Evolutionary conservation across 305 asterid species (phyloP).

Genomic region (Withania somnifera): DNA sequence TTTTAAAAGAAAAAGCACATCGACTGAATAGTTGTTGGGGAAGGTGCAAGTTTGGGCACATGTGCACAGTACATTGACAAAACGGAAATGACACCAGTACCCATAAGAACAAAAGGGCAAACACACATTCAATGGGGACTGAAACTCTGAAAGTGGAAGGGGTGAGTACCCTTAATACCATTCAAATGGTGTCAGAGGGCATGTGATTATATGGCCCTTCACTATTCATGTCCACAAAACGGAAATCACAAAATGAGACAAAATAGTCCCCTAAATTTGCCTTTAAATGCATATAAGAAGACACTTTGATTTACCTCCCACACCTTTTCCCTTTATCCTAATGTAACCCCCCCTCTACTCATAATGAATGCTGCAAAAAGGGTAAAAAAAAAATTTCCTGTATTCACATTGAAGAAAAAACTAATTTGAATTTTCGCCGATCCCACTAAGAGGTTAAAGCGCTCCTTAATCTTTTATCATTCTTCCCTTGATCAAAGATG

Average conservation of each 20-base stretch:
- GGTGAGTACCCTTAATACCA: constrained; percentile 19
- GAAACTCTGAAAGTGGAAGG: constrained; percentile 28
- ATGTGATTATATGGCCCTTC: constrained; percentile 32
- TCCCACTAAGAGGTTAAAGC: too few relatives aligned
- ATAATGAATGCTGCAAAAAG: background rate
- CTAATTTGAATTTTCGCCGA: too few relatives aligned
- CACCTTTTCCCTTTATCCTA: background rate
- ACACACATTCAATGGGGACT: background rate
- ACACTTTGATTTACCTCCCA: background rate
- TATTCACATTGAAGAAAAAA: too few relatives aligned
- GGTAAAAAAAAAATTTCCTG: too few relatives aligned
- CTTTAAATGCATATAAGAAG: constrained; percentile 27
- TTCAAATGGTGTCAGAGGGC: constrained; percentile 30
- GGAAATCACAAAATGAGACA: constrained; percentile 31
- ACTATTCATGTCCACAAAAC: constrained; percentile 22
- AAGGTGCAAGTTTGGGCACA: constrained; percentile 2
- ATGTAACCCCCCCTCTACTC: background rate
- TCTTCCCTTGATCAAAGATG: background rate
- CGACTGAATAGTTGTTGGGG: background rate
- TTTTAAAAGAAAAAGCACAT: background rate
- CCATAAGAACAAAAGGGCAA: constrained; percentile 28
- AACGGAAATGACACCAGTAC: constrained; percentile 17
- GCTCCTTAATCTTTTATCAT: background rate
- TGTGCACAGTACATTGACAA: constrained; percentile 8
- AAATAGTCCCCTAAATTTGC: constrained; percentile 28